These are phyloP conservation scores for Globisporangium camurandrum DNA, from an alignment of 352 stramenopile species.

Conservation along the genomic window DNA sequence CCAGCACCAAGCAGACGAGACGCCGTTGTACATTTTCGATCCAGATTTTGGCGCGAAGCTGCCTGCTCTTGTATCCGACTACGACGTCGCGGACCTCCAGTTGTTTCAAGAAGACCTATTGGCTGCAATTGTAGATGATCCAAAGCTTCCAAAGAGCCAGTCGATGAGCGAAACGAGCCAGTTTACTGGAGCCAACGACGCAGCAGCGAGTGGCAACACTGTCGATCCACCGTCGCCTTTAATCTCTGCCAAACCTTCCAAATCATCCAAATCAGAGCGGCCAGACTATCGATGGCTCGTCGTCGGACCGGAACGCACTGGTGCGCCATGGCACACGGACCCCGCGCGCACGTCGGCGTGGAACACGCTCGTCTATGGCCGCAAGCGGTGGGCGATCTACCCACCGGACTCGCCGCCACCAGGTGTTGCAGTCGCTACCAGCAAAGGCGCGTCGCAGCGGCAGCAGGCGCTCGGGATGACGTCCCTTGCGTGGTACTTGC, in stretches of 20 bases:
- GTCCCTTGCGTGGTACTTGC: slow-evolving; percentile 78
- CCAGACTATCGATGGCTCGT: slow-evolving; percentile 82
- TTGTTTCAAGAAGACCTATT: slow-evolving; percentile 79
- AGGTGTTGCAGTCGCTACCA: slow-evolving; percentile 46
- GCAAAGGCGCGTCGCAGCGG: slow-evolving; percentile 42
- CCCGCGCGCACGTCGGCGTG: slow-evolving; percentile 93
- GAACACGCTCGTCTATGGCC: slow-evolving; percentile 92
- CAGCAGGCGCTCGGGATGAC: slow-evolving; percentile 69
- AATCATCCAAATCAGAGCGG: slow-evolving; percentile 24
- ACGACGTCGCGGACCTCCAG: slow-evolving; percentile 47
- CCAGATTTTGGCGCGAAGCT: slow-evolving; percentile 79
- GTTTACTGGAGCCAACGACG: no score
- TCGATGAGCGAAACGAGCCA: background rate
- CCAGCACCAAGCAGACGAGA: slow-evolving; percentile 67
- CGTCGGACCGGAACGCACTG: slow-evolving; percentile 75
- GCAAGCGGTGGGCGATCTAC: slow-evolving; percentile 96
- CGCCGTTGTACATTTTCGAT: slow-evolving; percentile 86
- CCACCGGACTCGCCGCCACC: slow-evolving; percentile 75
- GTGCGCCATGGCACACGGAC: slow-evolving; percentile 94
- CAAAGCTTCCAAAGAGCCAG: no score
- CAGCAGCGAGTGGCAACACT: no score
- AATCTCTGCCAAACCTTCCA: background rate
- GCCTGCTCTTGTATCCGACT: slow-evolving; percentile 59
- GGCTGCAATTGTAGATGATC: background rate
- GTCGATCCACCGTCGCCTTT: background rate